Evolutionary conservation across 2,329 filamentous ascomycete genomes (phyloP).

Genomic region (Epichloe typhina): DNA sequence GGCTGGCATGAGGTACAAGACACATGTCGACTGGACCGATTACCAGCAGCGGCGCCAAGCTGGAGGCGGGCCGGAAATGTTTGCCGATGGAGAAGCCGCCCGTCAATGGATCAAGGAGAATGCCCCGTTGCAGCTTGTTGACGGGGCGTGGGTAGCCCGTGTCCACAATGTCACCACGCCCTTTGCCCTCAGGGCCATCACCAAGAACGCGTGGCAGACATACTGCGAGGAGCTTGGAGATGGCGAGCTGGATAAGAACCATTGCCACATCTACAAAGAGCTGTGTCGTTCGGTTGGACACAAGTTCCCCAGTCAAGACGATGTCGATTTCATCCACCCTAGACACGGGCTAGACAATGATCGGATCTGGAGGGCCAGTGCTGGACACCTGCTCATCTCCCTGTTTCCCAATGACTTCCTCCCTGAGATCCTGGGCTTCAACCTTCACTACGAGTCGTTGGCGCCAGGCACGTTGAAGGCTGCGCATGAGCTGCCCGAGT

Average conservation of each 20-base stretch:
- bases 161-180: constrained; percentile 25
- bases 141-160: constrained; percentile 35
- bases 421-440: constrained; percentile 37
- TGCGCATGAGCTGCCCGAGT: constrained; percentile 28
- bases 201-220: constrained; percentile 31
- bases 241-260: constrained; percentile 31
- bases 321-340: too few relatives aligned
- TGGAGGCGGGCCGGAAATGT: not conserved
- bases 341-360: too few relatives aligned
- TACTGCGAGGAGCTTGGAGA: constrained; percentile 38
- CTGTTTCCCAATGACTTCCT: constrained; percentile 23
- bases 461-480: constrained; percentile 13
- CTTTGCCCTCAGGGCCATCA: constrained; percentile 18
- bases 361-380: too few relatives aligned
- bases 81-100: not conserved
- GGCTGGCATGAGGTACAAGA: too few relatives aligned
- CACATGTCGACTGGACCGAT: not conserved
- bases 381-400: constrained; percentile 28
- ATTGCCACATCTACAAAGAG: constrained; percentile 23
- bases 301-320: too few relatives aligned
- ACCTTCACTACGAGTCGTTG: constrained; percentile 32
- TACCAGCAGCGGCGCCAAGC: not conserved
- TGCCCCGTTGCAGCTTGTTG: constrained; percentile 25
- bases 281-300: constrained; percentile 5
- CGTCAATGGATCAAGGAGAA: not conserved